phyloP scores from a whole-genome alignment of 768 basidiomycete genomes.

The Hypholoma sublateritium region DNA sequence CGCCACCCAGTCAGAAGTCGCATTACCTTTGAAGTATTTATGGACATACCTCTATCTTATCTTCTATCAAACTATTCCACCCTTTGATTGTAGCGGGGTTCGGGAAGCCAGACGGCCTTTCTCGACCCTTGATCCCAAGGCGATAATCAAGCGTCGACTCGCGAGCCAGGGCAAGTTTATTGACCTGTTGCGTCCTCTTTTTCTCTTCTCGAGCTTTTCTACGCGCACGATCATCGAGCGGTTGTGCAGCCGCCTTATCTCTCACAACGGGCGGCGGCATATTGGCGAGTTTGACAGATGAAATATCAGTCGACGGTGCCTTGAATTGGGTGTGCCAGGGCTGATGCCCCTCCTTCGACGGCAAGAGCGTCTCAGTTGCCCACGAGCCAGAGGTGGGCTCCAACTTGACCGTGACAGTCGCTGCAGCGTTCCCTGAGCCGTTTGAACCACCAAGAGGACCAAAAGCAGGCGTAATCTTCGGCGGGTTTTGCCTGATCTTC shows the following conservation, averaged over 20 bases:
- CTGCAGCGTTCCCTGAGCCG: slow-evolving; percentile 10
- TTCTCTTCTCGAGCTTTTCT: slow-evolving; percentile 48
- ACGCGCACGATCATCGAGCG: slow-evolving; percentile 36
- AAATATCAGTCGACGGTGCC: slow-evolving; percentile 51
- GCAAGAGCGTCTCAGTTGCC: slow-evolving; percentile 53
- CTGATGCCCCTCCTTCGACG: slow-evolving; percentile 53
- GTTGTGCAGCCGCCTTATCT: slow-evolving; percentile 8
- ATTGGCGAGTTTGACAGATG: slow-evolving; percentile 54
- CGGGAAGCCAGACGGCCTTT: slow-evolving; percentile 23
- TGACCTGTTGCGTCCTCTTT: slow-evolving; percentile 53
- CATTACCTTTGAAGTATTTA: neutral
- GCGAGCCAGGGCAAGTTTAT: slow-evolving; percentile 57
- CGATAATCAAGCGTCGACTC: slow-evolving; percentile 80
- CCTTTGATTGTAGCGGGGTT: slow-evolving; percentile 71
- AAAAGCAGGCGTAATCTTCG: slow-evolving; percentile 27
- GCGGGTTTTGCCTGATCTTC: slow-evolving; percentile 54
- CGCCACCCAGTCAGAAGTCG: neutral
- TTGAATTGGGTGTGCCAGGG: slow-evolving; percentile 75
- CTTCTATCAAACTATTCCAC: slow-evolving; percentile 75
- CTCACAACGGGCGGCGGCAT: slow-evolving; percentile 32
- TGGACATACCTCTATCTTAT: slow-evolving; percentile 66
- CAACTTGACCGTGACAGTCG: neutral
- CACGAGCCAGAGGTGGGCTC: slow-evolving; percentile 37
- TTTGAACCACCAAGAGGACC: neutral
- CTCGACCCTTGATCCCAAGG: slow-evolving; percentile 48